Percentiles rank a stretch among this genome's conserved stretches.
These are phyloP conservation scores for Elaeis guineensis DNA, from an alignment of 176 grass and related monocot genomes.

Conservation along the genomic window DNA sequence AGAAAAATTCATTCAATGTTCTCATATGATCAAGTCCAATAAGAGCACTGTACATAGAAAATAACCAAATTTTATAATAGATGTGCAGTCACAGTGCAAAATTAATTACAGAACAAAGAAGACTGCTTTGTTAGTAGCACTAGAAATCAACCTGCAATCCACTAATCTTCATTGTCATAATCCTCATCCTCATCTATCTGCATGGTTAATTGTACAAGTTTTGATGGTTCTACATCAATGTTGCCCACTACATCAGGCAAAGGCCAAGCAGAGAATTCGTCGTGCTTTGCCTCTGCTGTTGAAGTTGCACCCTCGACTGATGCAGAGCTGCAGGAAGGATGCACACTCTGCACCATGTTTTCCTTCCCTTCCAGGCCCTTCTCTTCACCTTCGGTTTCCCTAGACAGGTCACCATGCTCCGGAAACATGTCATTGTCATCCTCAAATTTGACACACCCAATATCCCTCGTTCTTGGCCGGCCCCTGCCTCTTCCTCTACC, in stretches of 20 bases:
- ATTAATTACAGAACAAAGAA: no score
- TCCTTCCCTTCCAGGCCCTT: background rate
- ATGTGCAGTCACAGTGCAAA: no score
- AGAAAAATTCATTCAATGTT: no score
- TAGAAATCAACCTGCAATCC: no score
- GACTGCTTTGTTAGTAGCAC: no score
- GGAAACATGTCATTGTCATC: constrained; percentile 71
- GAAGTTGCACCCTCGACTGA: constrained; percentile 24
- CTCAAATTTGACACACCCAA: constrained; percentile 66
- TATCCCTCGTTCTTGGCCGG: constrained; percentile 53
- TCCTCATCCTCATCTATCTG: constrained; percentile 95
- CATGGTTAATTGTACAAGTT: constrained; percentile 67
- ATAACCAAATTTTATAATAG: no score
- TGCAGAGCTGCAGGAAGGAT: background rate
- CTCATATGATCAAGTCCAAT: no score
- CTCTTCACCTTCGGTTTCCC: constrained; percentile 4
- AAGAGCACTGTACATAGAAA: no score
- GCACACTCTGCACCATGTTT: background rate
- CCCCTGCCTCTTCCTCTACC: constrained; percentile 25
- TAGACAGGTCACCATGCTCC: constrained; percentile 34
- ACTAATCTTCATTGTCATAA: constrained; percentile 98
- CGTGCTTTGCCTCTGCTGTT: constrained; percentile 8
- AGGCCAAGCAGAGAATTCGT: constrained; percentile 51
- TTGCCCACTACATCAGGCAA: constrained; percentile 42
- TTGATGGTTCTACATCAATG: constrained; percentile 59